Evolutionary conservation across 768 basidiomycete species (phyloP).

Genomic region (Mycena filopes): DNA sequence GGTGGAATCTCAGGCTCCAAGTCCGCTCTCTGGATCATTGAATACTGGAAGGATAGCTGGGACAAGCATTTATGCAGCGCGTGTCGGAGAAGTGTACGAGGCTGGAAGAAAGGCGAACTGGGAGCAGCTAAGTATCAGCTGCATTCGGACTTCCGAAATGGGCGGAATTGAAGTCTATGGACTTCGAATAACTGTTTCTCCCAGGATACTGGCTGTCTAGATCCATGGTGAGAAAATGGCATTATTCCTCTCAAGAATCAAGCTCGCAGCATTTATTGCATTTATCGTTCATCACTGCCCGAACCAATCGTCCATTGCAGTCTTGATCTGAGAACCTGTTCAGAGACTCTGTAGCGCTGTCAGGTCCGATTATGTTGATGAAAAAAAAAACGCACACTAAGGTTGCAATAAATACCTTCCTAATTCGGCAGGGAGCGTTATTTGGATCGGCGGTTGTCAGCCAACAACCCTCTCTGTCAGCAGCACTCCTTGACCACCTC

Average conservation of each 20-base stretch:
- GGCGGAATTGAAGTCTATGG: slow-evolving; percentile 13
- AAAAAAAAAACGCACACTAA: too few relatives aligned
- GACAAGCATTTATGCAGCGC: background rate
- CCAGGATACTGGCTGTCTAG: too few relatives aligned
- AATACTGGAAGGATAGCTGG: slow-evolving; percentile 2
- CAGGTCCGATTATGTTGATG: too few relatives aligned
- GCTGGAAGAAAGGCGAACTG: slow-evolving; percentile 3
- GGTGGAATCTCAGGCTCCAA: background rate
- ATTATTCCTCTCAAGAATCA: too few relatives aligned
- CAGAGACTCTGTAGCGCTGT: too few relatives aligned
- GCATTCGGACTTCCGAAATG: slow-evolving; percentile 16
- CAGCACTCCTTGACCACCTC: slow-evolving; percentile 35
- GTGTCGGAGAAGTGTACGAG: background rate
- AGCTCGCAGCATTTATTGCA: too few relatives aligned
- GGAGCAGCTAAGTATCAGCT: slow-evolving; percentile 8
- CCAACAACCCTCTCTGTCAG: background rate
- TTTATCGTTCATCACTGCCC: too few relatives aligned
- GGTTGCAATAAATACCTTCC: too few relatives aligned
- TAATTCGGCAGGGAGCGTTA: background rate
- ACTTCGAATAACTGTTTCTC: slow-evolving; percentile 27
- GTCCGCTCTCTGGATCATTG: background rate
- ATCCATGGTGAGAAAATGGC: too few relatives aligned
- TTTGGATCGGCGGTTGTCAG: background rate
- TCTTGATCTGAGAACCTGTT: too few relatives aligned
- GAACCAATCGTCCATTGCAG: too few relatives aligned